Evolutionary conservation across 331 rosid genomes (phyloP).

Genomic region (Phaseolus coccineus): DNA sequence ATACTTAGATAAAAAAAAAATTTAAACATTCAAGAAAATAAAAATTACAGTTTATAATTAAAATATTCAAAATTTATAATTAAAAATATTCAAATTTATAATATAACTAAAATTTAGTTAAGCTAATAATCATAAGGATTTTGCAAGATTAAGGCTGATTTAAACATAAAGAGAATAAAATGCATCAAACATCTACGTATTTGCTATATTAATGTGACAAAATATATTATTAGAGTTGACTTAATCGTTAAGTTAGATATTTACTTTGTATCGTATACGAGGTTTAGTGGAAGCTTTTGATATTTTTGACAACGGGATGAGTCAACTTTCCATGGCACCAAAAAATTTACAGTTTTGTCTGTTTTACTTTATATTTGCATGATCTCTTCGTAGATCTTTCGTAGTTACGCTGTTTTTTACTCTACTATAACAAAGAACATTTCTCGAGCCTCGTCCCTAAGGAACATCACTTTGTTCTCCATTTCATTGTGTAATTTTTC

Average conservation of each 20-base stretch:
- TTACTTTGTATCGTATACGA: not conserved
- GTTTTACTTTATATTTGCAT: not conserved
- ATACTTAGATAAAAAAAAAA: too few species aligned
- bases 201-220: too few species aligned
- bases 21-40: too few species aligned
- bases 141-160: not conserved
- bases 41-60: too few species aligned
- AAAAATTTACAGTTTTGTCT: not conserved
- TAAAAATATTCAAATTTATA: too few species aligned
- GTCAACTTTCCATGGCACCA: not conserved
- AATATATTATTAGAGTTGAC: not conserved
- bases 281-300: not conserved
- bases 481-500: not conserved
- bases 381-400: not conserved
- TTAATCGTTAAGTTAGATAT: not conserved
- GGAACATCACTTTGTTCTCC: slow-evolving; percentile 8
- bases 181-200: not conserved
- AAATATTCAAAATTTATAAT: too few species aligned
- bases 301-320: not conserved
- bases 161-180: not conserved
- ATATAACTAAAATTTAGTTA: too few species aligned
- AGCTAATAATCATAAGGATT: not conserved
- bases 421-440: not conserved
- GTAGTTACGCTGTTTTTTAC: not conserved
- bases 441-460: not conserved